phyloP scores from a whole-genome alignment of 129 eudicot genomes.

The Flaveria robusta region DNA sequence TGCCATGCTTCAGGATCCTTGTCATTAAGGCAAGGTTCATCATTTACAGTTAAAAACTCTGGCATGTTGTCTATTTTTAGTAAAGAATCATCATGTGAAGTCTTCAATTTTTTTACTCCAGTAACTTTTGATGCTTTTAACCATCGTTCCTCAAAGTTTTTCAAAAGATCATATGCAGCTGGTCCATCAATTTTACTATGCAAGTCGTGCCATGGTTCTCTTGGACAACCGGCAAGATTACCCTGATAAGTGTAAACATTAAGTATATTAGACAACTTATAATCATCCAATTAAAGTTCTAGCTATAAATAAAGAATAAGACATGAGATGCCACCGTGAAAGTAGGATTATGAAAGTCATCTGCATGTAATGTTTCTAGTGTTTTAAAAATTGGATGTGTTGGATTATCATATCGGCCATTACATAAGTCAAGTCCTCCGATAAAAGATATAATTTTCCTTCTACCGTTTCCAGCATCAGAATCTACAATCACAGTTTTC shows the following conservation, averaged over 20 bases:
- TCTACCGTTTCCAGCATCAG: conserved; percentile 78
- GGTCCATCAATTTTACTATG: conserved; percentile 94
- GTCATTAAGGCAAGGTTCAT: conserved; percentile 65
- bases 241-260: conserved; percentile 48
- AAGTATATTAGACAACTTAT: neutral
- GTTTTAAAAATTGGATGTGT: conserved; percentile 69
- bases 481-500: conserved; percentile 85
- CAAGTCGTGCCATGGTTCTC: conserved; percentile 99
- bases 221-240: conserved; percentile 70
- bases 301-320: conserved; percentile 11
- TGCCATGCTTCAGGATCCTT: conserved; percentile 84
- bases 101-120: conserved; percentile 59
- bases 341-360: conserved; percentile 87
- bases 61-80: conserved; percentile 63
- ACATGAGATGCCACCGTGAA: conserved; percentile 49
- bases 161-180: conserved; percentile 86
- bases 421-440: conserved; percentile 94
- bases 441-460: conserved; percentile 74
- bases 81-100: conserved; percentile 56
- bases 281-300: neutral
- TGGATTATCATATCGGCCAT: conserved; percentile 94
- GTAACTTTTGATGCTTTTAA: conserved; percentile 75
- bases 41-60: conserved; percentile 47
- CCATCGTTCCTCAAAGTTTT: conserved; percentile 92
- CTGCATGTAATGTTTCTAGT: conserved; percentile 66